Base-by-base conservation (phyloP, 306 rosid genomes). In the Cucurbita maxima region DNA sequence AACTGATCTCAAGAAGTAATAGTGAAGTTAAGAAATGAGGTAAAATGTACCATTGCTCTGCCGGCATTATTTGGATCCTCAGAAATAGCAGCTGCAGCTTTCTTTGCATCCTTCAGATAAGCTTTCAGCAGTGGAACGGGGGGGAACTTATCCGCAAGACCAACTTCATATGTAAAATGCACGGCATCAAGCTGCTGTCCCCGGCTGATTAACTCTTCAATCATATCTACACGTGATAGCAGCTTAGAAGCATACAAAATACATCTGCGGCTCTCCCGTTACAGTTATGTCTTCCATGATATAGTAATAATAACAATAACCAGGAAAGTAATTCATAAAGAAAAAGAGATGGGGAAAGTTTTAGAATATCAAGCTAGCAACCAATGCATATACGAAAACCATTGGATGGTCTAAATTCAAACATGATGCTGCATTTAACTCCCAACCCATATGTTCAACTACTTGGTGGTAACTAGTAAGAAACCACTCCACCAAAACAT, bases 101-200 rank as follows among this genome's bases (percentile, higher is more conserved):
- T 95, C 90, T 82, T 91, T 7, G 99, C 97, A 85, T 95, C 96
- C 83, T 84, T 95, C 83, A 95, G 77, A 80, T 84, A 91, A n/a
- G 97, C 83, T 81, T 87, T 91, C 66, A 95, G 86, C 25, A 95
- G 82, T 8, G 97, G 97, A 75, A 89, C 97, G 51, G 99, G 97
- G 47, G 86, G 97, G 66, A 89, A 95, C 84, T 84, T 85, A 58
- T 85, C 84, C 78, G 84, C 91, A 76, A 91, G 96, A 74, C 88
- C 99, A 67, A 89, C 97, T 83, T 91, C 99, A 70, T 86, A 91
- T 7, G 96, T 86, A 80, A 95, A 95, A 81, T 95, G 99, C 72
- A 95, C 97, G 0, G 97, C 99, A 88, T 95, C 99, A 79, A 95
- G 99, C 84, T 95, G 99, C 79, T 95, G 97, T n/a, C 99, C 99